Evolutionary conservation across 768 basidiomycete genomes (phyloP), one percentile per base, ranked within the genome.

Genomic region (Leccinum disarticulatum): DNA sequence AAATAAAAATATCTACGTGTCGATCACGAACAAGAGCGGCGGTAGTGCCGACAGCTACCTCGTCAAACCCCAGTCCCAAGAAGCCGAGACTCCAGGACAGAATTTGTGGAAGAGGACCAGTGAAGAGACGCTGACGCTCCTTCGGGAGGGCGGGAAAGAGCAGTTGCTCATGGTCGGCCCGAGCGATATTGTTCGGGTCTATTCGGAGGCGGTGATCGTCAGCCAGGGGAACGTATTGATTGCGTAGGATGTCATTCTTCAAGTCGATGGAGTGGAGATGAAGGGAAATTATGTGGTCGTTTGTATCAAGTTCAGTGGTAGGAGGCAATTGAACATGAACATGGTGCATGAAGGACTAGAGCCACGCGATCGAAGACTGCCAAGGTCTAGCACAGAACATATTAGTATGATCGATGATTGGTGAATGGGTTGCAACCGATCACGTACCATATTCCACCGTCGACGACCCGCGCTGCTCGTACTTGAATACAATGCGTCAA

Each of bases 371-470:
- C 33, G 33, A 33, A 13, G 31, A 3, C 31, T 33, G 31, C 31
- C 10, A 33, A 33, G 31, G 31, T 11, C 9, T 33, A 11, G 31
- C 31, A 33, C 1, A 33, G 31, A 11, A 31, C 31, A 31, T 10
- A 31, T 10, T 3, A 30, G 30, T 8, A 4, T 25, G 25, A 28
- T 28, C 28, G 28, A 11, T 11, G 31, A 33, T 22, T 22, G 22
- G 22, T 35, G 33, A 35, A 31, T 31, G 10, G 31, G 10, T 11
- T 11, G 4, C 31, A 10, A 11, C 31, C 31, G 31, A 33, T 33
- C 31, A 33, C 74, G 43, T 60, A 80, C 85, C 85, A 87, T 54
- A 87, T 69, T 11, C 86, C 85, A 17, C 82, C 85, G 25, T 25
- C 3, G 5, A 86, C 74, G 61, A 75, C 77, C 70, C 67, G 31